Conservation (phyloP, 495 filamentous ascomycete genomes). For the Hypoxylon rickii region DNA sequence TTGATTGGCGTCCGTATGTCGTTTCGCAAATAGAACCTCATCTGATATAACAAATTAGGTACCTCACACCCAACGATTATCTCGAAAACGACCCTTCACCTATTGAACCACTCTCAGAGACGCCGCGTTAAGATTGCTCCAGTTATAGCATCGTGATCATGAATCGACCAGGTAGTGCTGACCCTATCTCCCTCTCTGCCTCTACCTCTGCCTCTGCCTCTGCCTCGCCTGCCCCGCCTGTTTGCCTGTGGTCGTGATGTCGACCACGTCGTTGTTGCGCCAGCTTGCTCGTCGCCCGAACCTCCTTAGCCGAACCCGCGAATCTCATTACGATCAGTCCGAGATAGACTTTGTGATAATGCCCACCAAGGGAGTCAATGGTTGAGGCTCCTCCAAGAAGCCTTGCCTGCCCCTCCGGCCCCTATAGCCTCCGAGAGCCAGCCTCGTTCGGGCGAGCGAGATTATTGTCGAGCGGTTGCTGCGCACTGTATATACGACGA, state of each 20-base stretch:
- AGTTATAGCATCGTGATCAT: conserved; percentile 44
- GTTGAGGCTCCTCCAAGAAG: background rate
- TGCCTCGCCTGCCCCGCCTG: conserved; percentile 41
- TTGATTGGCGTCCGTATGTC: conserved; percentile 11
- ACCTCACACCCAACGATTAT: no score
- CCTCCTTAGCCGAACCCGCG: conserved; percentile 1
- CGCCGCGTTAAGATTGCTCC: conserved; percentile 12
- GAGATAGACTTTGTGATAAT: conserved; percentile 4
- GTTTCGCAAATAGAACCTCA: conserved; percentile 27
- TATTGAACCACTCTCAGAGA: background rate
- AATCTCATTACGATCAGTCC: conserved; percentile 4
- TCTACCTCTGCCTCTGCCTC: conserved; percentile 20
- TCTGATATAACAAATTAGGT: no score
- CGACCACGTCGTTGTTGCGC: conserved; percentile 28
- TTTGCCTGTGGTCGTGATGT: conserved; percentile 32
- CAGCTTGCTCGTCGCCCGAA: background rate
- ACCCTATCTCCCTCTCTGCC: conserved; percentile 15
- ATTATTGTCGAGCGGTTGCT: conserved; percentile 9
- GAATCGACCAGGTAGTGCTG: conserved; percentile 62
- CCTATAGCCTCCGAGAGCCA: conserved; percentile 29
- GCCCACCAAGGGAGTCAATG: background rate
- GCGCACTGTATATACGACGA: conserved; percentile 1
- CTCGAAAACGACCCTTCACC: conserved; percentile 3
- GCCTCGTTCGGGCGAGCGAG: conserved; percentile 20
- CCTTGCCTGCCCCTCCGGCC: background rate